phyloP scores from a whole-genome alignment of 306 rosid genomes.

The Gillenia trifoliata region DNA sequence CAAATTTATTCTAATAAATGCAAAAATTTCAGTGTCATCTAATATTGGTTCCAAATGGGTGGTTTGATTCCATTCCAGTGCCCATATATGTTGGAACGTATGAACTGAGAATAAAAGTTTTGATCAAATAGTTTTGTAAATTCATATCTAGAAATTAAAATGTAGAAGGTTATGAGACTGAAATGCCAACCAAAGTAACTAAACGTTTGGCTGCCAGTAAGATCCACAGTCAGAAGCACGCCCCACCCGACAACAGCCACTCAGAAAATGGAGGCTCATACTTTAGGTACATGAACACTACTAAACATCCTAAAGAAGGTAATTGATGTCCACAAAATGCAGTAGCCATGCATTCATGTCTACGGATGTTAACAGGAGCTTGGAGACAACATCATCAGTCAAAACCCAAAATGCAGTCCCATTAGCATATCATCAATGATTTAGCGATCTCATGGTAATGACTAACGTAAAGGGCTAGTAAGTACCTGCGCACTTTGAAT shows the following conservation, averaged over 20 bases:
- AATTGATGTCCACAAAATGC: neutral
- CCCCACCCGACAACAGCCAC: neutral
- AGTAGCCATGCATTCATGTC: neutral
- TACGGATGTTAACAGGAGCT: neutral
- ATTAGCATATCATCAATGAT: neutral
- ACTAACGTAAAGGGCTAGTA: neutral
- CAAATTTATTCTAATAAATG: neutral
- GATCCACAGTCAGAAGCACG: neutral
- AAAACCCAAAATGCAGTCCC: neutral
- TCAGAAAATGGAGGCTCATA: neutral
- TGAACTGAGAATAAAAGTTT: neutral
- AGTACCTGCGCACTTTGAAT: slow-evolving; percentile 92
- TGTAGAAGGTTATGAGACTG: neutral
- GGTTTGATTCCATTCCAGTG: neutral
- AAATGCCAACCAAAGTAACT: neutral
- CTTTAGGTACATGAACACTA: neutral
- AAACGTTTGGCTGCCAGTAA: neutral
- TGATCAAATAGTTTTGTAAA: neutral
- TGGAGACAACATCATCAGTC: neutral
- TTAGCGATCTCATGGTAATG: slow-evolving; percentile 2
- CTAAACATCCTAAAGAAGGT: neutral
- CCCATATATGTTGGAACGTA: neutral
- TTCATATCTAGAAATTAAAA: neutral
- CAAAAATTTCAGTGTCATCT: neutral
- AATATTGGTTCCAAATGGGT: neutral